Evolutionary conservation across 225 moss, liverwort and hornwort species (phyloP).

Genomic region (Antitrichia curtipendula): DNA sequence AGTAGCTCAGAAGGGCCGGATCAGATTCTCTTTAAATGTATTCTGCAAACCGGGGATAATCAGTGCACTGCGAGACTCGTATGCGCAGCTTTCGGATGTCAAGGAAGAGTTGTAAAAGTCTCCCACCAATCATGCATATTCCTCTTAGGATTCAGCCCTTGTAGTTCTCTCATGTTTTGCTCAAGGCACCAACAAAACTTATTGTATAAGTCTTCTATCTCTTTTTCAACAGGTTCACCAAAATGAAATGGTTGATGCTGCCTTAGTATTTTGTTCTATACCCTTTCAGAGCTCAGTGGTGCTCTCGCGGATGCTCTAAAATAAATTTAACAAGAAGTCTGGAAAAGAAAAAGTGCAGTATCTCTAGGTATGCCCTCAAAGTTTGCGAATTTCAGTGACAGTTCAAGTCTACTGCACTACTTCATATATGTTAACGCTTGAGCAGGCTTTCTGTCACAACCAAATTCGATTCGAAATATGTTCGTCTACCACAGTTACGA

Average conservation of each 20-base stretch:
- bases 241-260: too few relatives aligned
- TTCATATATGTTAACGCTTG: not conserved
- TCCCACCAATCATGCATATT: not conserved
- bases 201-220: too few relatives aligned
- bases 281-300: too few relatives aligned
- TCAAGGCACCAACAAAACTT: too few relatives aligned
- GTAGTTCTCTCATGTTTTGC: too few relatives aligned
- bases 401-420: not conserved
- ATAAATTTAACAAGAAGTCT: not conserved
- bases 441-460: not conserved
- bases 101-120: not conserved
- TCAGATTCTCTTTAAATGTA: not conserved
- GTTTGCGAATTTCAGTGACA: not conserved
- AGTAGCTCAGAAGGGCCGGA: not conserved
- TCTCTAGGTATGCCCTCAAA: not conserved
- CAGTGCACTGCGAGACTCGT: not conserved
- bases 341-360: not conserved
- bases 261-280: too few relatives aligned
- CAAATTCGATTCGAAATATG: not conserved
- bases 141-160: too few relatives aligned
- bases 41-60: not conserved
- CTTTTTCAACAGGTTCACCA: too few relatives aligned
- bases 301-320: too few relatives aligned
- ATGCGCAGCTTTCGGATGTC: not conserved
- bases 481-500: not conserved